These are phyloP conservation scores for Epichloe elymi DNA, from an alignment of 2,329 filamentous ascomycete genomes.

Conservation along the genomic window DNA sequence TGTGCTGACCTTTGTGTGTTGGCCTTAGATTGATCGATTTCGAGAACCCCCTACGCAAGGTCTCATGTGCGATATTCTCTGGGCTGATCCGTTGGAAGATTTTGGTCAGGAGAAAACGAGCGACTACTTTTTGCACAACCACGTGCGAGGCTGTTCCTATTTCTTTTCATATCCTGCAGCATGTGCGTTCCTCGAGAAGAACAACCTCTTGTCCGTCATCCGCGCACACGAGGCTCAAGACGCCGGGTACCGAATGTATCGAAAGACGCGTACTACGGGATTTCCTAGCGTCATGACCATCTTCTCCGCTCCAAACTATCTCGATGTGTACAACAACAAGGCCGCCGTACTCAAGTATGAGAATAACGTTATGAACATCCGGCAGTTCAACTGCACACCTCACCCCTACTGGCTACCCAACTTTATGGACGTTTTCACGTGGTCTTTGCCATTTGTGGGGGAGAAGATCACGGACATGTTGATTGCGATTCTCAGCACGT, in stretches of 20 bases:
- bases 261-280: constrained; percentile 93
- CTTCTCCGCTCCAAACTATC: constrained; percentile 96
- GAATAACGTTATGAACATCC: constrained; percentile 99
- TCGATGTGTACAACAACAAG: constrained; percentile 99
- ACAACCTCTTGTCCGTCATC: constrained; percentile 93
- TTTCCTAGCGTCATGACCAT: constrained; percentile 99
- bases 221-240: constrained; percentile 97
- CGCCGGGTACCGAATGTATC: constrained; percentile 97
- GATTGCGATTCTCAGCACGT: constrained; percentile 94
- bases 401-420: constrained; percentile 99
- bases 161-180: constrained; percentile 98
- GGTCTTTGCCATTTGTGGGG: constrained; percentile 95
- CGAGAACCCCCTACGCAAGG: constrained; percentile 97
- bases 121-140: constrained; percentile 96
- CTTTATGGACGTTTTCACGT: constrained; percentile 99
- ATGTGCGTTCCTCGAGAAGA: constrained; percentile 96
- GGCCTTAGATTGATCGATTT: constrained; percentile 78
- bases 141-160: constrained; percentile 95
- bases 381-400: constrained; percentile 98
- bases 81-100: constrained; percentile 95
- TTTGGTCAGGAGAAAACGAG: constrained; percentile 98
- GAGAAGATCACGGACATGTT: constrained; percentile 99
- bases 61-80: constrained; percentile 97
- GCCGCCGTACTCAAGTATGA: constrained; percentile 97
- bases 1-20: background rate